Evolutionary conservation across 805 yeast species (phyloP), one percentile per base, ranked within the genome.

Genomic region (Dipodascus geniculatus): DNA sequence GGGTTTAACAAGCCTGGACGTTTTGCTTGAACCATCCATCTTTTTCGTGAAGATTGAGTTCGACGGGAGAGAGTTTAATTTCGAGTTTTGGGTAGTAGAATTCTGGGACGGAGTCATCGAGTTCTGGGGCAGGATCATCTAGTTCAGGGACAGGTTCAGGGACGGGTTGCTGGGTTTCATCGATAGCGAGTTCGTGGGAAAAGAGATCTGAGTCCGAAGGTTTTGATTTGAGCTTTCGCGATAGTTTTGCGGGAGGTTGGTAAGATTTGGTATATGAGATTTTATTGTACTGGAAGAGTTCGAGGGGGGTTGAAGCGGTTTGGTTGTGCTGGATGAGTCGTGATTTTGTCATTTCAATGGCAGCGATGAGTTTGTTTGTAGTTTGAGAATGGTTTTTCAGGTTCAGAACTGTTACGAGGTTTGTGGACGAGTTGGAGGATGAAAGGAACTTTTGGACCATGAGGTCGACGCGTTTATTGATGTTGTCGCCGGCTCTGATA

Each of bases 281-380:
- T 3, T 52, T 33, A 49, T 58, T 60, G 56, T 60, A 60, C 50
- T 60, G 63, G 51, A 53, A 55, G 16, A 59, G 22, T 3, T 48
- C 53, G 8, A 31, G 20, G 11, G 44, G 20, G 4, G 11, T 14
- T 9, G 11, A 6, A 17, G 4, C 14, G 14, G 17, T n/a, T 38
- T 11, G 19, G 4, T 11, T 9, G 4, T 38, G 4, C 17, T 49
- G 42, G 33, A 35, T 33, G 28, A 52, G 31, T 38, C 11, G 20
- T 50, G 51, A 54, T 54, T 61, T 61, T 22, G 55, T 57, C 22
- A 50, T 51, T 48, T 61, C 63, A 2, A 54, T 61, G 1, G 60
- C 58, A 3, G 65, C 55, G 19, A 61, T 53, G 44, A 57, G 48
- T 52, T 61, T 61, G 56, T 60, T 60, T 42, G 33, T 28, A 28